Evolutionary conservation across 2,329 filamentous ascomycete genomes (phyloP), one percentile per base, ranked within the genome.

Genomic region (Mariannaea elegans): DNA sequence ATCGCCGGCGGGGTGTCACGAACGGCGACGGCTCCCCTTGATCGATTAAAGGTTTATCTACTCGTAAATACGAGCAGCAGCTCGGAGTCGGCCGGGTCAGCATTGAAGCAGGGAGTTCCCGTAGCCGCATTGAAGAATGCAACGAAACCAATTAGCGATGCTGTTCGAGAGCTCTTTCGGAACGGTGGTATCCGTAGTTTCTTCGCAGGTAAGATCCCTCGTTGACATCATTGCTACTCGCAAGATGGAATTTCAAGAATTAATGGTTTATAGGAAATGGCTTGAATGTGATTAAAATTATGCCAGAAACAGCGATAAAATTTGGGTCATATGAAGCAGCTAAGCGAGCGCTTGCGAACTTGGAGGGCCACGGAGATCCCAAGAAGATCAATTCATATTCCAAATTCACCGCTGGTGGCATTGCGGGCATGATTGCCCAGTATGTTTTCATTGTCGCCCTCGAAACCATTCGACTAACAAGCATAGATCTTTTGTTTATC

Each of bases 301-400:
- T 98, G 93, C 95, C 95, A 0, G 95, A 99, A 79, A 97, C 94
- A 24, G 94, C 95, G 23, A 97, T 99, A 74, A 97, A 97, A 77
- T 99, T 99, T 75, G 95, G 95, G 61, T 94, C 94, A 18, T 99
- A 97, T 73, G 95, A 99, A 86, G 93, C 93, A 50, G 90, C 93
- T 8, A 99, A 98, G 81, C 89, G 93, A 63, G 87, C 90, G 4
- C 87, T 98, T 61, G 93, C 94, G 47, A 88, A 87, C 60, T 78
- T 97, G 49, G 95, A 98, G 82, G 95, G 95, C 7, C 93, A 97
- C 71, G 85, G 89, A 64, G 92, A 98, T 74, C 85, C 93, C 1
- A 88, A 87, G 63, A 83, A 86, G 53, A 94, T 98, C 66, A 90
- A 90, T 65, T 89, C 91, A 2, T 90, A 88, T 70, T 96, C 93